These are phyloP conservation scores for Globisporangium barbulae DNA, from an alignment of 352 stramenopile genomes.

Conservation along the genomic window DNA sequence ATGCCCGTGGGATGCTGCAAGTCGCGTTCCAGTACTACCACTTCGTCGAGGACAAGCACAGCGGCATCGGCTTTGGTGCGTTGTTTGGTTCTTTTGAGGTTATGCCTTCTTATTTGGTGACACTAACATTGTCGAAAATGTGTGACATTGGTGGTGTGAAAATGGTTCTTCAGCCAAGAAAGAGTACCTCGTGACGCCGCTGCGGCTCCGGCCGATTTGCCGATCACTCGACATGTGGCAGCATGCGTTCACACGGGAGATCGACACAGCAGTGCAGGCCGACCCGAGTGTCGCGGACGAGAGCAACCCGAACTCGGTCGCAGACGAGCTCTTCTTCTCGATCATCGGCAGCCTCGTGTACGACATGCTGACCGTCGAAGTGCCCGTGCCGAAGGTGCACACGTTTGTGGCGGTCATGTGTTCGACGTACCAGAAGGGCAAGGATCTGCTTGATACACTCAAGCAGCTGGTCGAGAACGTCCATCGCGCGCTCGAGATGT, in stretches of 20 bases:
- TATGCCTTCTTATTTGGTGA: neutral
- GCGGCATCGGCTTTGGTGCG: conserved; percentile 68
- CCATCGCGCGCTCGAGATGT: conserved; percentile 72
- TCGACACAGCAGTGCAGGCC: conserved; percentile 46
- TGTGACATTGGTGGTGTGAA: neutral
- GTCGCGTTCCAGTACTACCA: conserved; percentile 80
- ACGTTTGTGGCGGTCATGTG: conserved; percentile 83
- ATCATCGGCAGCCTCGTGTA: conserved; percentile 80
- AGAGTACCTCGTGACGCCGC: conserved; percentile 67
- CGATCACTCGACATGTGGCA: conserved; percentile 83
- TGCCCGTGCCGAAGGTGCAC: conserved; percentile 65
- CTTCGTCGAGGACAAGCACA: conserved; percentile 74
- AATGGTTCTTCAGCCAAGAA: conserved; percentile 53
- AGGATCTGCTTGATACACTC: conserved; percentile 64
- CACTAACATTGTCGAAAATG: neutral
- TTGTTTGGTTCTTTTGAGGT: neutral
- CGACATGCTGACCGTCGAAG: conserved; percentile 84
- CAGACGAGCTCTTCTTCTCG: conserved; percentile 80
- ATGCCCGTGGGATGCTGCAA: conserved; percentile 73
- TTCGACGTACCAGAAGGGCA: conserved; percentile 74
- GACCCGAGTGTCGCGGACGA: conserved; percentile 34
- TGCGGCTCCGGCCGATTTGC: conserved; percentile 66
- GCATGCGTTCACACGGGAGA: conserved; percentile 76
- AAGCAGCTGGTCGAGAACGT: conserved; percentile 83
- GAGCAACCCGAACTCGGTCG: conserved; percentile 29